Evolutionary conservation across 345 rosid genomes (phyloP), one percentile per base, ranked within the genome.

Genomic region (Acer yangbiense): DNA sequence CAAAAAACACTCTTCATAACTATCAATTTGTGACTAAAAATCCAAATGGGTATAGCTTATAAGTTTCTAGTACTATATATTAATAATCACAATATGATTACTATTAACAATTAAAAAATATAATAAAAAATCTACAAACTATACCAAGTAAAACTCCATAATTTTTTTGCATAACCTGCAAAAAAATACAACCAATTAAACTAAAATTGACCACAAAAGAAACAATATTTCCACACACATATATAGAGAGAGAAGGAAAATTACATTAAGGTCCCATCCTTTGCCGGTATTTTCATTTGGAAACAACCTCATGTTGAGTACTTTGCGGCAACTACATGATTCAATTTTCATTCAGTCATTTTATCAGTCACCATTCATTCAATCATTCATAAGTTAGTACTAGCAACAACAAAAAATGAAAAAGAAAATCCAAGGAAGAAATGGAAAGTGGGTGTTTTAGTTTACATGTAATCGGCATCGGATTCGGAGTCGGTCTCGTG

Each of bases 241-340:
- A 44, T 6, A 0, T 5, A 73, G 54, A 67, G 11, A 7, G 62
- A 41, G 61, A 23, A 21, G 43, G 64, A 7, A 65, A 65, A 65
- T 86, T 88, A 91, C 98, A 79, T 84, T 95, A 65, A 86, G 94
- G 85, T 95, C 98, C 98, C 98, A 95, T 72, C 85, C 93, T 90
- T 83, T 88, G 65, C 95, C 96, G 1, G 90, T 91, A 72, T 58
- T 75, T 79, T 93, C 97, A 74, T 95, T 95, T n/a, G 90, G 69
- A 77, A 91, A 95, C 85, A 95, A 74, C 65, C 98, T 91, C 96
- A 92, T 95, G 75, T 91, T 95, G 81, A 95, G 79, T 23, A 92
- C 94, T 88, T 95, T 95, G 0, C 96, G 88, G 73, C 98, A 92
- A 79, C 96, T 95, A 87, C 66, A 68, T 21, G 75, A 72, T 68